These are phyloP conservation scores for Diplogelasinospora grovesii DNA, from an alignment of 495 filamentous ascomycete species.

Conservation along the genomic window DNA sequence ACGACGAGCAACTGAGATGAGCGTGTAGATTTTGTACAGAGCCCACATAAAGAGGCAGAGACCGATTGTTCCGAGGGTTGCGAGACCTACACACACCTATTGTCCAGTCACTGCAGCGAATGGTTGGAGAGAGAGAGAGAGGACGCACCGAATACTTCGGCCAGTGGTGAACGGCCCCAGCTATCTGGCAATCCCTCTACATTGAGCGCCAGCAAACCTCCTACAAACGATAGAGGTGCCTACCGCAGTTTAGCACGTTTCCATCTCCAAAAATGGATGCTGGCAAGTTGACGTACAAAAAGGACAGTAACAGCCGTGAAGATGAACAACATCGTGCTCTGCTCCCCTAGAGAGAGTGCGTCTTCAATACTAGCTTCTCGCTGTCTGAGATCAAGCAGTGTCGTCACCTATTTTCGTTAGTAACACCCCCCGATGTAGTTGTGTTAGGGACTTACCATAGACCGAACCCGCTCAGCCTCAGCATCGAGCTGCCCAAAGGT, in stretches of 20 bases:
- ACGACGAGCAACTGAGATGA: not conserved
- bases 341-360: constrained; percentile 5
- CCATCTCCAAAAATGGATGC: no score
- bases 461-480: constrained; percentile 6
- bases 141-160: constrained; percentile 6
- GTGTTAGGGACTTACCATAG: no score
- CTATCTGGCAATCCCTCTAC: constrained; percentile 3
- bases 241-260: no score
- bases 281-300: not conserved
- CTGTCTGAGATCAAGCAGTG: constrained; percentile 4
- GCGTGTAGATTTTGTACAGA: constrained; percentile 5
- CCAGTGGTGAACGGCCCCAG: constrained; percentile 2
- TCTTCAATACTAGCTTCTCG: constrained; percentile 8
- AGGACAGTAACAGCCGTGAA: constrained; percentile 8
- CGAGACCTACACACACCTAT: constrained; percentile 1
- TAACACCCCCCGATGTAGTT: no score
- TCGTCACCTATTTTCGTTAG: no score
- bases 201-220: constrained; percentile 3
- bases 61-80: constrained; percentile 5
- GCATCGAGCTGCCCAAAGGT: constrained; percentile 6
- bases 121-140: not conserved
- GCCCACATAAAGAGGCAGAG: constrained; percentile 6
- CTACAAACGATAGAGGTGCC: constrained; percentile 10
- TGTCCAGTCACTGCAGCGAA: not conserved
- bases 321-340: constrained; percentile 9